Percentiles rank a stretch among this genome's conserved stretches.
These are phyloP conservation scores for Massarina eburnea DNA, from an alignment of 2,329 filamentous ascomycete species.

Conservation along the genomic window DNA sequence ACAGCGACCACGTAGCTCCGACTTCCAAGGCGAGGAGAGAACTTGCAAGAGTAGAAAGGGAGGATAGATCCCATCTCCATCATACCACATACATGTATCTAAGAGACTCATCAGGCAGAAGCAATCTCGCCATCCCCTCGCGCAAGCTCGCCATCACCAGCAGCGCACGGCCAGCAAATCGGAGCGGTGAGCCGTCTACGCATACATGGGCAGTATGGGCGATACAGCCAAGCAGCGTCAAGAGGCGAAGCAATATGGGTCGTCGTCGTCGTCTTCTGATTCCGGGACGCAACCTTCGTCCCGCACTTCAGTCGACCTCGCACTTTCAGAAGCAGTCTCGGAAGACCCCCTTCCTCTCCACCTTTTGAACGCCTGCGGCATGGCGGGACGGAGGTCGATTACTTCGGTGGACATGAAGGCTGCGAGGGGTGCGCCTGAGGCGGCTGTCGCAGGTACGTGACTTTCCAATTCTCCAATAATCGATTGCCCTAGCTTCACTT, in stretches of 20 bases:
- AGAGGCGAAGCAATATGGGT: constrained; percentile 8
- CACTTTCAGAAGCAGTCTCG: background rate
- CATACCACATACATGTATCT: too few relatives aligned
- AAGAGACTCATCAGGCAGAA: too few relatives aligned
- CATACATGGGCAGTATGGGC: constrained; percentile 8
- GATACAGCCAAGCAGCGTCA: background rate
- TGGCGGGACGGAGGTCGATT: constrained; percentile 25
- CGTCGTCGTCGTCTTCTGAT: background rate
- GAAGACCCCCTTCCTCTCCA: constrained; percentile 21
- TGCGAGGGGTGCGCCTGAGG: background rate
- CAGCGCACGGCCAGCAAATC: constrained; percentile 12
- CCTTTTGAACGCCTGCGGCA: constrained; percentile 32
- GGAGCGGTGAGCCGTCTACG: constrained; percentile 15
- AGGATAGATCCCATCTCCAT: too few relatives aligned
- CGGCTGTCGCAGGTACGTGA: constrained; percentile 6
- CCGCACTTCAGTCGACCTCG: constrained; percentile 1
- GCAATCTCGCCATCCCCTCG: constrained; percentile 20
- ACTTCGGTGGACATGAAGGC: constrained; percentile 23
- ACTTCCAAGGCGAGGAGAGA: too few relatives aligned
- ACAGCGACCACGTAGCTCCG: too few relatives aligned
- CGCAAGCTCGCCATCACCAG: constrained; percentile 22
- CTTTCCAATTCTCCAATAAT: background rate
- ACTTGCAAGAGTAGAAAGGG: too few relatives aligned
- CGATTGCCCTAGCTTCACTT: too few relatives aligned
- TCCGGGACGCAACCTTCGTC: background rate